Evolutionary conservation across 805 yeast species (phyloP), one percentile per base, ranked within the genome.

Genomic region (Teunomyces barrocoloradensis): DNA sequence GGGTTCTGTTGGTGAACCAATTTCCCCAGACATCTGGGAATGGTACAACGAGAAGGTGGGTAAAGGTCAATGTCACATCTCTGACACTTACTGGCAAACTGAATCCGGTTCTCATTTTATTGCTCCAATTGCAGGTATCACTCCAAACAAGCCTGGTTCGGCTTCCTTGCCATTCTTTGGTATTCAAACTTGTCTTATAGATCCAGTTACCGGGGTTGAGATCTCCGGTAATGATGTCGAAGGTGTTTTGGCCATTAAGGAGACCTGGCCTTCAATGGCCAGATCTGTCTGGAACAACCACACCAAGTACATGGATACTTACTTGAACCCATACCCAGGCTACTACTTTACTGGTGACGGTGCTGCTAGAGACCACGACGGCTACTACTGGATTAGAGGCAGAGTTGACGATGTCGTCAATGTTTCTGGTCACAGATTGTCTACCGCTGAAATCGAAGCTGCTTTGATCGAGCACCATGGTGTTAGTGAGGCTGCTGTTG

Each of bases 51-150:
- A 83, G 53, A 74, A 78, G 56, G 80, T 86, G 58, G 94, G 92
- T 59, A 79, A 80, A 62, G 78, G 80, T 45, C 73, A 84, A 64
- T 80, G 87, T 58, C 85, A 86, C 63, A 80, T 87, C 52, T 75
- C 85, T 59, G 96, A 87, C 68, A 87, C 96, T 32, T 87, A 86
- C 75, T 87, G 95, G 95, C 91, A 86, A 74, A 87, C 96, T 3
- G 96, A 87, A 68, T 81, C 89, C 12, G 94, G 94, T 39, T 82
- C 91, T 42, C 94, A 87, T 63, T 72, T 87, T 62, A 80, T 87
- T 50, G 79, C 90, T 35, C 90, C 92, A 50, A 64, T 87, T 50
- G 89, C 94, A 42, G 80, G 80, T 53, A 78, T 85, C 35, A 82
- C 88, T 20, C 89, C 92, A 57, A 84, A 84, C 64, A 87, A 87